These are phyloP conservation scores for Neonectria neomacrospora DNA, from an alignment of 2,329 filamentous ascomycete species.

Conservation along the genomic window DNA sequence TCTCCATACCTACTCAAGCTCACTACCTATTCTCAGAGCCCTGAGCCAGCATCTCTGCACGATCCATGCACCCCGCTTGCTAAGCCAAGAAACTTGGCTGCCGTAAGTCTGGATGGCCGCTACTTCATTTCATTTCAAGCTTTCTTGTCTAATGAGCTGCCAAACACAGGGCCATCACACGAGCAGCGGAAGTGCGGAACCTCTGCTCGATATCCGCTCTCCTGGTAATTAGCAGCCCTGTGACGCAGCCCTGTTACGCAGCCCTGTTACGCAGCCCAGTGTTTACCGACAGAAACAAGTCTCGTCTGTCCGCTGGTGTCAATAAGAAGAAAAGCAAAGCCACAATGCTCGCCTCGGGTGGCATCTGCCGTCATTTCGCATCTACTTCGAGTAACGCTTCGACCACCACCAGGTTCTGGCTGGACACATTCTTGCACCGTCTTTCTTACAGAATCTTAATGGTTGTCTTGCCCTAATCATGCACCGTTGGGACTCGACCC, in stretches of 20 bases:
- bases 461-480: conserved; percentile 1
- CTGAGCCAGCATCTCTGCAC: not conserved
- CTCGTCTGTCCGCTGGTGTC: not conserved
- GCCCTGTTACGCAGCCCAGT: conserved; percentile 1
- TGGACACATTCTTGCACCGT: not conserved
- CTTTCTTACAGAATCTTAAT: not conserved
- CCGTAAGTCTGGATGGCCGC: not conserved
- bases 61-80: not conserved
- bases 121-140: conserved; percentile 13
- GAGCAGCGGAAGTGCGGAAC: conserved; percentile 1
- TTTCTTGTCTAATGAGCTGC: conserved; percentile 4
- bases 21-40: not conserved
- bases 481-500: conserved; percentile 10
- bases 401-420: conserved; percentile 6
- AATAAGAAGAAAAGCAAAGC: not conserved
- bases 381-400: not conserved
- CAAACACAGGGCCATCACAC: not conserved
- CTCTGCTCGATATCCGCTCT: not conserved
- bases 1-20: not conserved
- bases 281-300: not conserved
- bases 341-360: not conserved
- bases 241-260: conserved; percentile 5
- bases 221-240: conserved; percentile 5
- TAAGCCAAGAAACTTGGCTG: not conserved
- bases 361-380: conserved; percentile 14